Evolutionary conservation across 345 rosid genomes (phyloP), one percentile per base, ranked within the genome.

Genomic region (Eucalyptus dawsonii): DNA sequence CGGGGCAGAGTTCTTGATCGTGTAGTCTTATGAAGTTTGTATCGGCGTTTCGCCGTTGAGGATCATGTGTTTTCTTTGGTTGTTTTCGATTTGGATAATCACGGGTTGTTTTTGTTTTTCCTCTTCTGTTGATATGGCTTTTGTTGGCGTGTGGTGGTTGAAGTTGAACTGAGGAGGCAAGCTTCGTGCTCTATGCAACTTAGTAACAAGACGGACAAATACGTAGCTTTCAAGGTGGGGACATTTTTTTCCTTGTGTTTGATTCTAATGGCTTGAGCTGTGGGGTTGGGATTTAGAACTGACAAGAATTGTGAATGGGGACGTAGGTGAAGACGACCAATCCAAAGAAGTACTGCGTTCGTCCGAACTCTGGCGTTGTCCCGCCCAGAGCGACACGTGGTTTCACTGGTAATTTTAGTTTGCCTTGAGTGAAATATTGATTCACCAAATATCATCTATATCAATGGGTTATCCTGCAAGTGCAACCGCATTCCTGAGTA

Each of bases 91-190:
- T 56, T 56, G 42, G 83, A 44, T 76, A 6, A 21, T 40, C 83
- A 12, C 14, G 69, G 69, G 40, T 65, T 65, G 76, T 65, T 65
- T 65, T 65, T 60, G 37, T n/a, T 65, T 65, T n/a, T 14, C 37
- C 31, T 29, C 17, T 65, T 40, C 37, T 44, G 49, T 34, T 76
- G n/a, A 86, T 54, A 62, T 49, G 85, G 50, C 45, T 42, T 67
- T 87, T 22, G 50, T 53, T 87, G 86, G 88, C 81, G 31, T 92
- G 19, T 37, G 87, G 91, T 34, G 27, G 89, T 87, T 88, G 91
- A 91, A 97, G 98, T 97, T 93, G 97, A 96, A 92, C 90, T 95
- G 97, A 95, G 91, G 95, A 97, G 93, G 94, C 98, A 94, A 91
- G 95, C 95, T 89, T 92, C 97, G 86, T 96, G 97, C 90, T 94